A percentile compares a stretch with the other conserved stretches of the same genome.
Conservation (phyloP, 495 filamentous ascomycete species). For the Achaetomiella virescens region DNA sequence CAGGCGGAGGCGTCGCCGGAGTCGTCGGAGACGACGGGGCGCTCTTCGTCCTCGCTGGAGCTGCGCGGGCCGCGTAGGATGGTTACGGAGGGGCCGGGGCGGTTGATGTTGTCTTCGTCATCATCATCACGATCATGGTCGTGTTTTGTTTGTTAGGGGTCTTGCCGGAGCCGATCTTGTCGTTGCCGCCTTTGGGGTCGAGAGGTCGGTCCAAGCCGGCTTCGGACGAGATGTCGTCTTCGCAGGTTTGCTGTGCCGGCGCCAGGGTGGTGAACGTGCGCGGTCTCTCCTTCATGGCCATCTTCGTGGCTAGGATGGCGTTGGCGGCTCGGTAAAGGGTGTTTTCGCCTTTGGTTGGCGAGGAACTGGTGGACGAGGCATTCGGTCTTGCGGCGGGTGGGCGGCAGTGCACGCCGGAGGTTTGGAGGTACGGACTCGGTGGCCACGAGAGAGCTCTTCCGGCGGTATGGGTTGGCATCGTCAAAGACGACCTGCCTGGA, state of each 20-base stretch:
- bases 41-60: neutral
- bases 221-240: constrained; percentile 27
- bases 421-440: constrained; percentile 42
- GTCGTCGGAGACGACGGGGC: neutral
- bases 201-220: constrained; percentile 22
- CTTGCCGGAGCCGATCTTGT: neutral
- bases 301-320: neutral
- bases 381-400: constrained; percentile 43
- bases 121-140: neutral
- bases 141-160: neutral
- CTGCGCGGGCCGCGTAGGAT: neutral
- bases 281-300: neutral
- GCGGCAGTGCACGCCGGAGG: constrained; percentile 40
- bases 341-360: constrained; percentile 42
- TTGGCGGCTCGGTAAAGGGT: neutral
- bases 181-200: constrained; percentile 30
- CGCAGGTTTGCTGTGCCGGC: constrained; percentile 1
- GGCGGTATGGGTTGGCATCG: constrained; percentile 61
- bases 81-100: neutral
- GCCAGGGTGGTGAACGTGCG: constrained; percentile 12
- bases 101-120: neutral
- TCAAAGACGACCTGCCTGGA: constrained; percentile 65
- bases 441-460: constrained; percentile 78
- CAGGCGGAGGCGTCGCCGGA: neutral
- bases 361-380: constrained; percentile 84